Evolutionary conservation across 306 rosid genomes (phyloP).

Genomic region (Cucurbita moschata): DNA sequence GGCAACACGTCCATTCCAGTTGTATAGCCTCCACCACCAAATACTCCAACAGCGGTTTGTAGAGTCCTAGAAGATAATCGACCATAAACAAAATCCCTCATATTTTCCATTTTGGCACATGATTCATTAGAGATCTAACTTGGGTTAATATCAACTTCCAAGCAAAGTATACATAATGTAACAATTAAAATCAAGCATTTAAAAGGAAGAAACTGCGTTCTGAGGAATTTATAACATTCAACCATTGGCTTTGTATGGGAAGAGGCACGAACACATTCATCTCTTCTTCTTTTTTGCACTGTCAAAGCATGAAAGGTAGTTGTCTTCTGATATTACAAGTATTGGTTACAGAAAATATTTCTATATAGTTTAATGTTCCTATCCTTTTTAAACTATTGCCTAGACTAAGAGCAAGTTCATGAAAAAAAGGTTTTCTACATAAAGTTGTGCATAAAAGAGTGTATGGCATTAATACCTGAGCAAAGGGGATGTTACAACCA

Average conservation of each 20-base stretch:
- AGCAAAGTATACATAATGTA: neutral
- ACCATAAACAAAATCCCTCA: neutral
- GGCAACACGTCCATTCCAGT: constrained; percentile 23
- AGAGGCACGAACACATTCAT: neutral
- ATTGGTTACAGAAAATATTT: neutral
- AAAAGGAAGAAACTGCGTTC: neutral
- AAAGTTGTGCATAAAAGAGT: neutral
- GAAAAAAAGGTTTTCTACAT: neutral
- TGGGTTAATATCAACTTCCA: neutral
- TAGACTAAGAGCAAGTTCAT: neutral
- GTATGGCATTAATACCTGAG: constrained; percentile 20
- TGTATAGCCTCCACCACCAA: constrained; percentile 31
- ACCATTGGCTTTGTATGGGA: neutral
- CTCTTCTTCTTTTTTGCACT: neutral
- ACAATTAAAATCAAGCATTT: neutral
- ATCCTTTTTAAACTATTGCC: neutral
- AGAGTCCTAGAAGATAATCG: constrained; percentile 21
- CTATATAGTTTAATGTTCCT: neutral
- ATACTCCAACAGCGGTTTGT: constrained; percentile 39
- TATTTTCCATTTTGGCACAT: neutral
- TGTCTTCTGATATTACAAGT: neutral
- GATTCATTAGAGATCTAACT: neutral
- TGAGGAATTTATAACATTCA: neutral
- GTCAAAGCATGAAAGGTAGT: neutral
- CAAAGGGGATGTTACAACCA: constrained; percentile 35